These are phyloP conservation scores for Colletotrichum destructivum DNA, from an alignment of 2,329 filamentous ascomycete genomes.

Conservation along the genomic window DNA sequence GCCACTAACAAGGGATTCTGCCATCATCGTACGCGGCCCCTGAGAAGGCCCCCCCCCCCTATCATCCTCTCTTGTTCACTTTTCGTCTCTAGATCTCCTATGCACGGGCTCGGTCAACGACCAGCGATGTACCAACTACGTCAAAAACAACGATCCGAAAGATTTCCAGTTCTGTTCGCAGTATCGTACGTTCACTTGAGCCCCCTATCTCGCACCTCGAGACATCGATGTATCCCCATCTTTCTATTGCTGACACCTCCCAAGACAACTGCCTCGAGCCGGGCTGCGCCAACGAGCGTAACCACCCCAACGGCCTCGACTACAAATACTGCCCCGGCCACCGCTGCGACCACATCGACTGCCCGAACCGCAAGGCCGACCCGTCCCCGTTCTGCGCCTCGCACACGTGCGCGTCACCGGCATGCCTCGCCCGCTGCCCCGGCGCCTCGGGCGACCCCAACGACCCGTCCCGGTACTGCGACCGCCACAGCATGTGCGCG, in stretches of 20 bases:
- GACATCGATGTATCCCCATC: no score
- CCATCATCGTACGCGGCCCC: constrained; percentile 28
- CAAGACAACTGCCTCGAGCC: constrained; percentile 49
- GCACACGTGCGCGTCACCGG: constrained; percentile 49
- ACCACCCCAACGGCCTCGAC: constrained; percentile 41
- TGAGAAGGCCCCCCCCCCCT: no score
- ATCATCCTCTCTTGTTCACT: neutral
- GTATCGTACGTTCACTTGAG: constrained; percentile 25
- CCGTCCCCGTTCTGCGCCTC: constrained; percentile 44
- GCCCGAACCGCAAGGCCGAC: constrained; percentile 41
- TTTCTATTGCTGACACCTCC: constrained; percentile 16
- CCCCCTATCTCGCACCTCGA: no score
- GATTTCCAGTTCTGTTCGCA: constrained; percentile 39
- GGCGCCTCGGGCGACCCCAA: constrained; percentile 38
- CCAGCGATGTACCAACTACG: constrained; percentile 32
- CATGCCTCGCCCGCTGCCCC: constrained; percentile 46
- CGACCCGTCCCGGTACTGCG: constrained; percentile 47
- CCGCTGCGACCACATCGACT: constrained; percentile 47
- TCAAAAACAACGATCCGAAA: constrained; percentile 41
- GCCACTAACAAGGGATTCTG: constrained; percentile 38
- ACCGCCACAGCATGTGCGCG: constrained; percentile 49
- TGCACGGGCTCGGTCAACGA: constrained; percentile 35
- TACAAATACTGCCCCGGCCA: constrained; percentile 49
- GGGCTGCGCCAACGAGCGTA: constrained; percentile 46
- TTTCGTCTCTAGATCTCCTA: constrained; percentile 15